phyloP scores from a whole-genome alignment of 1,284 basidiomycete genomes.

The Pseudozyma tsukubaensis region DNA sequence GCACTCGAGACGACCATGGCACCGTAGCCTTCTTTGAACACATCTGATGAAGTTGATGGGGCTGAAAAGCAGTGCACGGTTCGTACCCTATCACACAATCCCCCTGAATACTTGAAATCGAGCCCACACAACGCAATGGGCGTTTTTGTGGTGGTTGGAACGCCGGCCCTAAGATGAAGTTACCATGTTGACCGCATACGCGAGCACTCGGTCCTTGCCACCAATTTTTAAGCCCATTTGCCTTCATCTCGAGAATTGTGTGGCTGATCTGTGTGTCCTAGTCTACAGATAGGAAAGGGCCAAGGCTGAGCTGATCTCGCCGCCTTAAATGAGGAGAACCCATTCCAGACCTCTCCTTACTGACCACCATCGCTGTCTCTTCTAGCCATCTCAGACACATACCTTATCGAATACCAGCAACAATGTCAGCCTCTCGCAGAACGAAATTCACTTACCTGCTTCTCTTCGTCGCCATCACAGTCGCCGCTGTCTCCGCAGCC shows the following conservation, averaged over 20 bases:
- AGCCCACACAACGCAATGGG: background rate
- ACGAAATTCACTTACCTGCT: slow-evolving; percentile 9
- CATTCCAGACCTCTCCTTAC: no score
- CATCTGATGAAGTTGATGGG: background rate
- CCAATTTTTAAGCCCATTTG: no score
- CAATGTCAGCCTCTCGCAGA: background rate
- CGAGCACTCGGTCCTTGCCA: background rate
- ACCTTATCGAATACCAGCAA: background rate
- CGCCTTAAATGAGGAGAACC: background rate
- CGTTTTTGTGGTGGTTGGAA: no score
- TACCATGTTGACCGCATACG: slow-evolving; percentile 8
- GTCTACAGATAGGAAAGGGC: no score
- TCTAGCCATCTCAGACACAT: background rate
- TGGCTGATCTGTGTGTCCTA: no score
- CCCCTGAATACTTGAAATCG: background rate
- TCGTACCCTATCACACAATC: background rate
- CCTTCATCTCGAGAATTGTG: no score
- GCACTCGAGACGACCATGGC: no score
- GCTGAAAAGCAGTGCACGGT: slow-evolving; percentile 1
- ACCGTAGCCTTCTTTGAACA: no score
- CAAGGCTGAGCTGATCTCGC: no score
- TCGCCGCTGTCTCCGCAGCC: slow-evolving; percentile 7
- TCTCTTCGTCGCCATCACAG: slow-evolving; percentile 9
- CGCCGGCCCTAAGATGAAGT: slow-evolving; percentile 1
- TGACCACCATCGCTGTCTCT: background rate